These are phyloP conservation scores for Colletotrichum chlorophyti DNA, from an alignment of 2,329 filamentous ascomycete species.

Conservation along the genomic window DNA sequence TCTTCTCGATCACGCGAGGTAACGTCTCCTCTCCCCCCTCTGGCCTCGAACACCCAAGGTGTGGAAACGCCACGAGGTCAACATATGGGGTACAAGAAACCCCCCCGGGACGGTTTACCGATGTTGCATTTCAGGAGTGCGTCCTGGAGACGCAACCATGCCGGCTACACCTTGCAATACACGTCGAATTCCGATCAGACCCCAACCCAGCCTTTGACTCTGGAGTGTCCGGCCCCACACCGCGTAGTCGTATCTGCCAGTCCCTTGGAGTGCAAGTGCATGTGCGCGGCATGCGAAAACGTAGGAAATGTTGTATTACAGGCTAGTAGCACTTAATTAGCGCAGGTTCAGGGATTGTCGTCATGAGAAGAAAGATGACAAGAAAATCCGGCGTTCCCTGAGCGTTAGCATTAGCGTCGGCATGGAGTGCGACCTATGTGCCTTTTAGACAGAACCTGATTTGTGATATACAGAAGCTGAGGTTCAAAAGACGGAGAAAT, in stretches of 20 bases:
- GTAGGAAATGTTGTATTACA: too few species aligned
- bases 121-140: conserved; percentile 19
- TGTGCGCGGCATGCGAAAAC: too few species aligned
- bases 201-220: too few species aligned
- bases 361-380: background rate
- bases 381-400: too few species aligned
- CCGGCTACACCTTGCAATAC: conserved; percentile 10
- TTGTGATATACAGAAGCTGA: background rate
- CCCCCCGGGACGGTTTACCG: background rate
- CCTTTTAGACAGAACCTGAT: background rate
- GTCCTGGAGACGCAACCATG: background rate
- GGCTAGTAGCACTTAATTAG: conserved; percentile 23
- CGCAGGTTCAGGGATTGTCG: conserved; percentile 11
- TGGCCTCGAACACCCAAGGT: background rate
- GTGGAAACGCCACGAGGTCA: conserved; percentile 1
- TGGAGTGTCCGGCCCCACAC: too few species aligned
- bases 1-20: conserved; percentile 3
- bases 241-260: too few species aligned
- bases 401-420: background rate
- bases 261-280: too few species aligned
- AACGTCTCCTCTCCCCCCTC: background rate
- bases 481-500: background rate
- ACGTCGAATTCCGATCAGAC: background rate
- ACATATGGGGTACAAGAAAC: background rate
- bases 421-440: background rate